Evolutionary conservation across 169 alveolate species (phyloP), one percentile per base, ranked within the genome.

Genomic region (Cryptosporidium parvum): DNA sequence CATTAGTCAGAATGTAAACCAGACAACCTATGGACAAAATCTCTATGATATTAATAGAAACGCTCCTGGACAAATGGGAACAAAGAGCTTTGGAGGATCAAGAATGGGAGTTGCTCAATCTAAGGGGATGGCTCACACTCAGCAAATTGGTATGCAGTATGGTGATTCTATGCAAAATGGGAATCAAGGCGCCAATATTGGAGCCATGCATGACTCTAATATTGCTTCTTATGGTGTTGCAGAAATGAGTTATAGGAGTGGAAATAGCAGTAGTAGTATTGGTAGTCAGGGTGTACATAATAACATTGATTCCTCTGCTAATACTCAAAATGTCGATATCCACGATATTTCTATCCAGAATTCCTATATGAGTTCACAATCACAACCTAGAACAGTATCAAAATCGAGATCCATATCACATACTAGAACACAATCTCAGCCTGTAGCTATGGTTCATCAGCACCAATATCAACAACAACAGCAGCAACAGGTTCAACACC

Each of bases 401-500:
- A 52, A 69, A 7, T 3, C 26, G 16, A 23, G 75, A 0, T 5
- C 58, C 18, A 14, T 65, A 45, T 45, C 56, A 12, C 75, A 69
- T 10, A 9, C 53, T 39, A 42, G 56, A 42, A 33, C 52, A 69
- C 56, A 42, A 42, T 51, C 75, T 39, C 75, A 69, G 2, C 51
- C 42, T 12, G 8, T 52, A 42, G 0, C 35, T 21, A 29, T 65
- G 51, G 31, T n/a, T 65, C 44, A 65, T 9, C 44, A 35, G 14
- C 52, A 31, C 18, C 33, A 59, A 21, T 7, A 69, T 4, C 39
- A 69, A 7, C 56, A 69, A n/a, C 31, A 23, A 26, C 53, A 42
- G 16, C 35, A 33, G 42, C 31, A 69, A 69, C 75, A 68, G 42
- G 31, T 44, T 18, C 85, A 70, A 70, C 68, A 9, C 9, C 65